Evolutionary conservation across 75 land plant genomes (phyloP).

Genomic region (Cupressus sempervirens): DNA sequence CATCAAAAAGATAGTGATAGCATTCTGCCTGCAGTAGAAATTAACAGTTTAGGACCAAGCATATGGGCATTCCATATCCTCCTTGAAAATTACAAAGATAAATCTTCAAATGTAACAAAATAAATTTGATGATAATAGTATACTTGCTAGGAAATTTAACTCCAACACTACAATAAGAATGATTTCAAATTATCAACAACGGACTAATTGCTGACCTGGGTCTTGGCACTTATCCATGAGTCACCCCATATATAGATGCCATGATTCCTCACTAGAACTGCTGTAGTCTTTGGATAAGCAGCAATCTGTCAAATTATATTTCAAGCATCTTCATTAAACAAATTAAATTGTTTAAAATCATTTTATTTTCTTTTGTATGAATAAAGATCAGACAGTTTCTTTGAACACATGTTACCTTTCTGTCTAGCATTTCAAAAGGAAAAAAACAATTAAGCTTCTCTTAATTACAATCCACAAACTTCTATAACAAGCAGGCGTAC

Average conservation of each 20-base stretch:
- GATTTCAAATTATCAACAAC: background rate
- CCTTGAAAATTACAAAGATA: background rate
- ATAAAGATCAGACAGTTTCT: background rate
- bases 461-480: background rate
- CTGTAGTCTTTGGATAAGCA: constrained; percentile 96
- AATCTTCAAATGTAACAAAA: background rate
- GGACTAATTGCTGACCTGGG: constrained; percentile 57
- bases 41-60: background rate
- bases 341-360: background rate
- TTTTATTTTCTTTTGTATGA: background rate
- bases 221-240: constrained; percentile 98
- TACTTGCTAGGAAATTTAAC: background rate
- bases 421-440: background rate
- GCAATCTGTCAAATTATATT: constrained; percentile 54
- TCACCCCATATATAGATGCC: constrained; percentile 99
- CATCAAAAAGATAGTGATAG: constrained; percentile 98
- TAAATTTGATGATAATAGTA: background rate
- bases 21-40: constrained; percentile 83
- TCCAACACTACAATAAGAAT: background rate
- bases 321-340: background rate
- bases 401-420: background rate
- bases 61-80: background rate
- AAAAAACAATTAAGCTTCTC: background rate
- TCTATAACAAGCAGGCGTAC: background rate
- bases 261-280: constrained; percentile 98